Evolutionary conservation across 345 rosid species (phyloP).

Genomic region (Citrus medica): DNA sequence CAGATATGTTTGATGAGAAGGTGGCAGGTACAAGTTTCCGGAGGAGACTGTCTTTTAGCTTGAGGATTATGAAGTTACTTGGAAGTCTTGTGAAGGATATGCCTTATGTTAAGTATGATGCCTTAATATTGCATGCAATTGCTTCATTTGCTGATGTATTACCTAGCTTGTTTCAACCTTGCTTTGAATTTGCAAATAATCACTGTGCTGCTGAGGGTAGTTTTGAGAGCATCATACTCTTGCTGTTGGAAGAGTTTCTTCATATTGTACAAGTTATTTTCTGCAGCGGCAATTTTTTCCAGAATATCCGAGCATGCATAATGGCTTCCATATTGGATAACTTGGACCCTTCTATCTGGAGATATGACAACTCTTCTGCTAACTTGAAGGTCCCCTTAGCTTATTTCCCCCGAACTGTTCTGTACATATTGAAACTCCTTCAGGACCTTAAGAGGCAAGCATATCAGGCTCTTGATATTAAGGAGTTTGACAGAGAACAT

Average conservation of each 20-base stretch:
- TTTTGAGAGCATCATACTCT: constrained; percentile 64
- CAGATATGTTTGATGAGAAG: constrained; percentile 60
- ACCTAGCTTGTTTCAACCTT: constrained; percentile 52
- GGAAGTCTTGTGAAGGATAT: constrained; percentile 53
- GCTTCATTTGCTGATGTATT: constrained; percentile 60
- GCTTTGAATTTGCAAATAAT: constrained; percentile 60
- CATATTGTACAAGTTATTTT: constrained; percentile 68
- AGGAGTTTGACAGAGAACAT: constrained; percentile 40
- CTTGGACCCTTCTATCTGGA: constrained; percentile 76
- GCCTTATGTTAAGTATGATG: constrained; percentile 60
- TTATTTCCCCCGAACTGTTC: constrained; percentile 72
- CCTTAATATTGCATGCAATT: constrained; percentile 59
- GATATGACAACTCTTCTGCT: constrained; percentile 48
- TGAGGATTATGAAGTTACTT: constrained; percentile 80
- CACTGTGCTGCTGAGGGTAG: constrained; percentile 57
- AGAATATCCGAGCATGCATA: constrained; percentile 68
- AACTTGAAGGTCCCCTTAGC: constrained; percentile 62
- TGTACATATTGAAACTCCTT: constrained; percentile 58
- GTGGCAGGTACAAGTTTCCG: constrained; percentile 40
- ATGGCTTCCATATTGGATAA: constrained; percentile 63
- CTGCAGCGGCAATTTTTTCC: constrained; percentile 52
- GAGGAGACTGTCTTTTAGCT: constrained; percentile 56
- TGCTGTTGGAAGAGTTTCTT: constrained; percentile 78
- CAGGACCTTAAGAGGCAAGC: constrained; percentile 66
- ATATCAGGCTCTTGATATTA: constrained; percentile 45